Evolutionary conservation across 2,329 filamentous ascomycete species (phyloP), one percentile per base, ranked within the genome.

Genomic region (Fusarium sp.): DNA sequence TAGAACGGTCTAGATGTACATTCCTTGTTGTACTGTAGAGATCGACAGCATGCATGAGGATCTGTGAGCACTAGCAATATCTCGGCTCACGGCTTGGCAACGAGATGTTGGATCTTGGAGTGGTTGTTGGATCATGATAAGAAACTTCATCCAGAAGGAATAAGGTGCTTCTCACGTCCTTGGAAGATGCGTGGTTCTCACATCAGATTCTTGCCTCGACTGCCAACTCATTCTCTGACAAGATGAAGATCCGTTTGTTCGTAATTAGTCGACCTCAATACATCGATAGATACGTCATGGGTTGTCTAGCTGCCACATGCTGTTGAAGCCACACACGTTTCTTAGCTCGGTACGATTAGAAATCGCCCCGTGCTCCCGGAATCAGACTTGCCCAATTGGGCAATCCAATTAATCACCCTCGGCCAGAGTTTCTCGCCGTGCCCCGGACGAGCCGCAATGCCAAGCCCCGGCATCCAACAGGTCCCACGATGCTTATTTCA

Each of bases 341-440:
- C 67, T 20, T 54, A 32, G 25, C 23, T 13, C 14, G 43, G 32
- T 34, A 48, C 25, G 68, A 66, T 77, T 77, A 76, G 72, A 69
- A 77, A 77, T 77, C 61, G 63, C 64, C 54, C 75, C 67, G 35
- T 56, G 52, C 54, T 43, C 39, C n/a, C 41, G 72, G 50, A 62
- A 60, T 16, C 7, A 20, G 67, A 59, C 64, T 74, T 32, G 50
- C 43, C 76, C 32, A 78, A 77, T 77, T 35, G 54, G 37, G 68
- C 5, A 64, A 41, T 30, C 58, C 66, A 72, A 73, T 77, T 76
- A 71, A 73, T 78, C 76, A 77, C 66, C 64, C 16, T 78, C 76
- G 74, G 76, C 64, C 64, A 56, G 37, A 58, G 66, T 69, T 50
- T 78, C 66, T 16, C 34, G 41, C 71, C 66, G 68, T 52, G 71